Evolutionary conservation across 805 yeast species (phyloP), one percentile per base, ranked within the genome.

Genomic region (Kurtzmaniella cleridarum): DNA sequence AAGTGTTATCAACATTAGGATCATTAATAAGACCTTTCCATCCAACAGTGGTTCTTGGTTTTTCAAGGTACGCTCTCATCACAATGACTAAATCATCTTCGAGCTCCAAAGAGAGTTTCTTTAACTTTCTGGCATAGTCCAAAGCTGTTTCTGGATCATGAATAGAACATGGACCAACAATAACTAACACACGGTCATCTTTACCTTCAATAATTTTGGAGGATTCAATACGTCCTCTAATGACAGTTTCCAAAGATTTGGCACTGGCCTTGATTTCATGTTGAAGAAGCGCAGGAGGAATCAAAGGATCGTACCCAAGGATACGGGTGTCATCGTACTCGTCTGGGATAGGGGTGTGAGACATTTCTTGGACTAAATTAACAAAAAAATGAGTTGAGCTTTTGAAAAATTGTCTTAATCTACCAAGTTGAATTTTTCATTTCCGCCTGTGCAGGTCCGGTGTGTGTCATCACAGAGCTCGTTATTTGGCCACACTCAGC

Each of bases 11-110:
- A 44, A 91, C 78, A 56, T 91, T 95, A 34, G 98, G 98, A 66
- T 91, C 98, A 64, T 91, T 91, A 60, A 91, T 89, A 55, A 91
- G 73, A 54, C 98, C 98, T 68, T 91, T 91, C 98, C 98, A 91
- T 48, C 98, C 98, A 40, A 91, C 98, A 17, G 98, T 91, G 47
- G 98, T 91, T 73, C 98, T 84, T 55, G 98, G 98, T 68, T 91
- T 91, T 69, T 91, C 98, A 51, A 91, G 75, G 75, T 91, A 91
- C 5, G 98, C 98, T 71, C 98, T 84, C 98, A 91, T 91, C 47
- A 91, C 77, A 42, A 91, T 76, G 40, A 81, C 84, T 41, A 91
- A 73, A 49, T 91, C 98, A 39, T 72, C 78, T 45, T 79, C 63
- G 46, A 86, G 75, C 61, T 85, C 86, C 28, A 79, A 84, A 28